phyloP scores from a whole-genome alignment of 2,329 filamentous ascomycete genomes.

The Aureobasidium sp. region DNA sequence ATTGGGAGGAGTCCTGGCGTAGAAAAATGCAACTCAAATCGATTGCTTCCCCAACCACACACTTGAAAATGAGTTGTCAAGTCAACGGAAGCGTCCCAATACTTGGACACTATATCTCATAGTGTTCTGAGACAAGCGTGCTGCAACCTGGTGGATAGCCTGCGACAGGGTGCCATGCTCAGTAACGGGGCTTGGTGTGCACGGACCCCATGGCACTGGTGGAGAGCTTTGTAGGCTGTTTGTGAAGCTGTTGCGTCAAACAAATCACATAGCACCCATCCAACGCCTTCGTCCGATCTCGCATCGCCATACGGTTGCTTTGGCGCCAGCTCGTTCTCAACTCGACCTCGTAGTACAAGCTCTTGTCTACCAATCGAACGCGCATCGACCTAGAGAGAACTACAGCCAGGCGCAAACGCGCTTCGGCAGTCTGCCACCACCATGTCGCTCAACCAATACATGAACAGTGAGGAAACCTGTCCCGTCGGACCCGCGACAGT shows the following conservation, averaged over 20 bases:
- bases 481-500: slow-evolving; percentile 6
- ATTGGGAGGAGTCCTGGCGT: slow-evolving; percentile 15
- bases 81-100: neutral
- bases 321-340: neutral
- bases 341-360: too few relatives aligned
- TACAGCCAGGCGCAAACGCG: slow-evolving; percentile 17
- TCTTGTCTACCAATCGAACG: neutral
- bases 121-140: neutral
- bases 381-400: neutral
- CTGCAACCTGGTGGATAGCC: neutral
- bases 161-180: neutral
- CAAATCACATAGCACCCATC: neutral
- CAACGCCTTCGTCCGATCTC: neutral
- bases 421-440: slow-evolving; percentile 14
- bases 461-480: slow-evolving; percentile 32
- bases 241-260: neutral
- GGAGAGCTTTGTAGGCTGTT: neutral
- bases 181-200: neutral
- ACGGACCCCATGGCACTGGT: neutral
- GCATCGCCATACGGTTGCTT: neutral
- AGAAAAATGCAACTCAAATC: slow-evolving; percentile 6
- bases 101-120: neutral
- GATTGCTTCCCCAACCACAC: neutral
- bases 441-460: slow-evolving; percentile 39
- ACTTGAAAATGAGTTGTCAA: neutral